Evolutionary conservation across 768 basidiomycete genomes (phyloP), one percentile per base, ranked within the genome.

Genomic region (Collybiopsis confluens): DNA sequence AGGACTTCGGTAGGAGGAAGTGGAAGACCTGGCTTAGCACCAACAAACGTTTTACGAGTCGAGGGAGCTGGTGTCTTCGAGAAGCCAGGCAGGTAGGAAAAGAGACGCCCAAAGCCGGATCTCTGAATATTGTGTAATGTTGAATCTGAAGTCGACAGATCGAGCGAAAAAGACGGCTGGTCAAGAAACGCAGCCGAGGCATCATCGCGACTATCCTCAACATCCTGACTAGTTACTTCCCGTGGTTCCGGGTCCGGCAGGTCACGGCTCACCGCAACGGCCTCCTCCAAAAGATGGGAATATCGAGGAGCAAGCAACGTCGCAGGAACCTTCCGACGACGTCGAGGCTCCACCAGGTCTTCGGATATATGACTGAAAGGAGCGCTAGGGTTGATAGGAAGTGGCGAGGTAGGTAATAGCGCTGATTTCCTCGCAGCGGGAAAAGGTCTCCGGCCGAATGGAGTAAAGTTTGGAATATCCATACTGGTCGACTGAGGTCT

Each of bases 41-140:
- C 23, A 20, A 59, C 49, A 9, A 58, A 40, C 13, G 52, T 61
- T 10, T 63, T 64, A 28, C 62, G 58, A 18, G 62, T 44, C 3
- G 63, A 53, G 1, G 65, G 54, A 11, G 66, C 55, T 0, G 67
- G 59, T 8, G 70, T 65, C 60, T 74, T 77, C 41, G 78, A 72
- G 9, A 79, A 63, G 0, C 70, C 71, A 18, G 82, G 82, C 23
- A 85, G 73, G 63, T 85, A 86, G 7, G 83, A 85, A 62, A 77
- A 81, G 41, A 85, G 60, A 37, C 47, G 47, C 20, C 47, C 35
- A 7, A 48, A 23, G 15, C 47, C 23, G 2, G 47, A 21, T 5
- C 37, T 35, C 13, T 11, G n/a, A n/a, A n/a, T n/a, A n/a, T n/a
- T n/a, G n/a, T n/a, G n/a, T n/a, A n/a, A n/a, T n/a, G n/a, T 30